These are phyloP conservation scores for Psophocarpus tetragonolobus DNA, from an alignment of 306 rosid species.

Conservation along the genomic window DNA sequence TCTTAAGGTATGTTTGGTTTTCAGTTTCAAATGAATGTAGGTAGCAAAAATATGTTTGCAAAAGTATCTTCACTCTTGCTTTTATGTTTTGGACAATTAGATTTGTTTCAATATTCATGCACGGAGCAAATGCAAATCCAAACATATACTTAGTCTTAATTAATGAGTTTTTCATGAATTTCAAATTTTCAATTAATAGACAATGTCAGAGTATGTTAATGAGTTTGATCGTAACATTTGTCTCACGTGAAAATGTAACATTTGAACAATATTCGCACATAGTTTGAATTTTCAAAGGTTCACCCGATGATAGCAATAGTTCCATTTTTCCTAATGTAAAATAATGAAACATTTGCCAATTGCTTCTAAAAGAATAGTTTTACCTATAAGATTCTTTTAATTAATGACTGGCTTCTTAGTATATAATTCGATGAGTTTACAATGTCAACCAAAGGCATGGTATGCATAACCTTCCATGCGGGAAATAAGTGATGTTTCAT, in stretches of 20 bases:
- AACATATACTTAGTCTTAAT: not conserved
- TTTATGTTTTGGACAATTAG: too few species aligned
- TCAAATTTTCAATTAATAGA: conserved; percentile 4
- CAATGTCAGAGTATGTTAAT: not conserved
- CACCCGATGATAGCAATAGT: not conserved
- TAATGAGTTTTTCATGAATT: not conserved
- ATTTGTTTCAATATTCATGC: too few species aligned
- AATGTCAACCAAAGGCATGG: conserved; percentile 36
- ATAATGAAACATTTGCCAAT: not conserved
- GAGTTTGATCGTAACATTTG: not conserved
- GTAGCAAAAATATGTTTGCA: too few species aligned
- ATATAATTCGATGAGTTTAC: conserved; percentile 18
- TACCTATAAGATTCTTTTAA: not conserved
- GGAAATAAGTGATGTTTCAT: conserved; percentile 30
- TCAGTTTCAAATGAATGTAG: too few species aligned
- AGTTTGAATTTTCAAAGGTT: not conserved
- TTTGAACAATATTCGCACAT: not conserved
- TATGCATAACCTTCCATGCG: conserved; percentile 34
- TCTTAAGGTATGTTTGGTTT: too few species aligned
- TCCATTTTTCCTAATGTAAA: not conserved
- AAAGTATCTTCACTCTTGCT: too few species aligned
- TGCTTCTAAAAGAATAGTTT: not conserved
- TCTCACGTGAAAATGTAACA: not conserved
- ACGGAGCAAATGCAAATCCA: too few species aligned
- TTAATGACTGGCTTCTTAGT: not conserved